Conservation (phyloP, 345 rosid species). For the Hibiscus mutabilis region DNA sequence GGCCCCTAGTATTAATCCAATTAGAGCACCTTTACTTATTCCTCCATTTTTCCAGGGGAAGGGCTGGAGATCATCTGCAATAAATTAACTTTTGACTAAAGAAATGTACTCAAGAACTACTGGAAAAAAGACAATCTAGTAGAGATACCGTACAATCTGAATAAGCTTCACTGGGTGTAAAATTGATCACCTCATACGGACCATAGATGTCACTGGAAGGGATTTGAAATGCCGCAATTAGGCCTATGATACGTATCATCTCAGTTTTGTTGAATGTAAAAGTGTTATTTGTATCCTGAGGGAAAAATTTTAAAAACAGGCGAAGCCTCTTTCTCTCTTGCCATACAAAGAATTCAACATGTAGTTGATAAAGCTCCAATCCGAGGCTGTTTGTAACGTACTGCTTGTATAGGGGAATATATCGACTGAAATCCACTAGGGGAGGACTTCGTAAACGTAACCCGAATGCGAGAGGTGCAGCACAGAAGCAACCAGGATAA, state of each 20-base stretch:
- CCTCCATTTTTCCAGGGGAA: constrained; percentile 16
- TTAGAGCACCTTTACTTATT: constrained; percentile 19
- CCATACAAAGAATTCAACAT: constrained; percentile 34
- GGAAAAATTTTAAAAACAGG: constrained; percentile 39
- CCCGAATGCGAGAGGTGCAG: constrained; percentile 41
- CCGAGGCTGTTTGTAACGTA: constrained; percentile 25
- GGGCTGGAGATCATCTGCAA: constrained; percentile 12
- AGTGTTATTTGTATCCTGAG: constrained; percentile 9
- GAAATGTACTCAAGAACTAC: background rate
- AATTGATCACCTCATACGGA: constrained; percentile 46
- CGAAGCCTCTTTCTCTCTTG: constrained; percentile 36
- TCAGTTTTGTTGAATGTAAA: constrained; percentile 27
- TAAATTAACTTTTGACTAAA: background rate
- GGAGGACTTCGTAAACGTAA: constrained; percentile 48
- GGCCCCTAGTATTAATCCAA: constrained; percentile 22
- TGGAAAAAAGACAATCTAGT: background rate
- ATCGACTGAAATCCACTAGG: constrained; percentile 40
- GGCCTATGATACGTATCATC: constrained; percentile 23
- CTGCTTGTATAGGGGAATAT: constrained; percentile 5
- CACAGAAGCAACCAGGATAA: constrained; percentile 47
- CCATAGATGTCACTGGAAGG: constrained; percentile 29
- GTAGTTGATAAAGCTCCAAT: constrained; percentile 35
- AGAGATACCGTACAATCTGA: constrained; percentile 31
- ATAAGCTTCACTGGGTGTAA: constrained; percentile 32
- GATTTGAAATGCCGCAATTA: constrained; percentile 29